Evolutionary conservation across 2,329 filamentous ascomycete species (phyloP).

Genomic region (Lachnellula cervina): DNA sequence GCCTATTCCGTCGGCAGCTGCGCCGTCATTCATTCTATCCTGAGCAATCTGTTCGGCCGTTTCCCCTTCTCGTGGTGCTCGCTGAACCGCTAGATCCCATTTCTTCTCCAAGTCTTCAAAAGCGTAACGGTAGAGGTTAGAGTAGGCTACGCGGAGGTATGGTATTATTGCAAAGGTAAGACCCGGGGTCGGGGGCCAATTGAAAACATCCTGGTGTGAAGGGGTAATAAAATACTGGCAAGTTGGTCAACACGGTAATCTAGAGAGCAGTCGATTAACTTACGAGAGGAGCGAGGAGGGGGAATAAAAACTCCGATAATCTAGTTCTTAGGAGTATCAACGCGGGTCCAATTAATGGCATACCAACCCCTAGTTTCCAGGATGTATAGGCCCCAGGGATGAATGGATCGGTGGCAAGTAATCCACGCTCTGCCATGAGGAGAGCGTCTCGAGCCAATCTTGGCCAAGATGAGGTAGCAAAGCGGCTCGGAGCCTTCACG

Average conservation of each 20-base stretch:
- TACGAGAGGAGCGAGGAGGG: slow-evolving; percentile 33
- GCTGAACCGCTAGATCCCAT: slow-evolving; percentile 31
- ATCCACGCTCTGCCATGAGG: background rate
- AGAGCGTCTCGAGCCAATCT: background rate
- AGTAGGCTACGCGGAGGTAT: slow-evolving; percentile 60
- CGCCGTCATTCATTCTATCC: slow-evolving; percentile 16
- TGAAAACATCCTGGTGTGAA: slow-evolving; percentile 16
- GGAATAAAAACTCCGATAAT: slow-evolving; percentile 46
- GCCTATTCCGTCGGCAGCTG: slow-evolving; percentile 29
- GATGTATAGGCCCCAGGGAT: slow-evolving; percentile 12
- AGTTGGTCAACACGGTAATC: slow-evolving; percentile 5
- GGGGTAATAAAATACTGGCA: slow-evolving; percentile 26
- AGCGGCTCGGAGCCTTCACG: background rate
- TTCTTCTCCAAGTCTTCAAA: slow-evolving; percentile 27
- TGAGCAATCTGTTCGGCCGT: slow-evolving; percentile 31
- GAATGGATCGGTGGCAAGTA: slow-evolving; percentile 20
- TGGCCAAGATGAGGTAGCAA: background rate
- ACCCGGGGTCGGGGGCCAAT: slow-evolving; percentile 53
- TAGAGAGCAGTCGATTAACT: slow-evolving; percentile 5
- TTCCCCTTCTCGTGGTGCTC: slow-evolving; percentile 31
- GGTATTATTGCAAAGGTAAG: slow-evolving; percentile 63
- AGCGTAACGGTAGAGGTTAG: slow-evolving; percentile 46
- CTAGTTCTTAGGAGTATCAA: slow-evolving; percentile 63
- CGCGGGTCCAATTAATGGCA: slow-evolving; percentile 63
- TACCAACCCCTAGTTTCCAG: slow-evolving; percentile 39